Base-by-base conservation (phyloP, 257 asterid species). In the Nicotiana tomentosiformis region DNA sequence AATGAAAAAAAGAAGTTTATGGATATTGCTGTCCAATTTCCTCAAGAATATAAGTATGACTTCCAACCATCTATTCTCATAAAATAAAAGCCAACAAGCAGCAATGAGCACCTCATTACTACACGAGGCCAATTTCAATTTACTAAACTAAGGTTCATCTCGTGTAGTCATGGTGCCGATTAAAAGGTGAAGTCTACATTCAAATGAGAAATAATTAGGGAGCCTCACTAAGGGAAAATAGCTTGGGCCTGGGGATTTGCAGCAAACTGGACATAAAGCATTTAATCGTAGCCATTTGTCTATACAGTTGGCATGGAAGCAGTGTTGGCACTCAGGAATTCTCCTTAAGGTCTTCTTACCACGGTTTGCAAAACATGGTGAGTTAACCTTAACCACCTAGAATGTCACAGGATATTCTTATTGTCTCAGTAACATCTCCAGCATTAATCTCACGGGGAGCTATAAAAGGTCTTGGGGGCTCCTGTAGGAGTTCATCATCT, bases 261-360 rank as follows among this genome's bases (percentile, higher is more conserved):
- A 66, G 53, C 92, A 91, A 74, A 91, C 86, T 0, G 90, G 91
- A 84, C 94, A 91, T 5, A 90, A 84, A n/a, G 90, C 81, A 57
- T 88, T 88, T 29, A 84, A n/a, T 46, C 69, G 84, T 10, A 90
- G 90, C 92, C 94, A 88, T 69, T 86, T 88, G 12, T 91, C 94
- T 30, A 90, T 85, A 77, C 94, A 89, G 8, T 80, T 85, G 0
- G 88, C 89, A 23, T 91, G 92, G 78, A 91, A 91, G 77, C 85
- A 87, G 67, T 91, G 92, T 12, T 81, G 86, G 37, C 94, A 91
- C 11, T 85, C 85, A 4, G 92, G 94, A 26, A 91, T 85, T 62
- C 82, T 88, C 78, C 90, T 83, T 18, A 89, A 64, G 0, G 92
- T 83, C 20, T 91, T 91, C 58, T 84, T 84, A 64, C 7, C 67